Conservation (phyloP, 495 filamentous ascomycete species). For the Cercophora sp. region DNA sequence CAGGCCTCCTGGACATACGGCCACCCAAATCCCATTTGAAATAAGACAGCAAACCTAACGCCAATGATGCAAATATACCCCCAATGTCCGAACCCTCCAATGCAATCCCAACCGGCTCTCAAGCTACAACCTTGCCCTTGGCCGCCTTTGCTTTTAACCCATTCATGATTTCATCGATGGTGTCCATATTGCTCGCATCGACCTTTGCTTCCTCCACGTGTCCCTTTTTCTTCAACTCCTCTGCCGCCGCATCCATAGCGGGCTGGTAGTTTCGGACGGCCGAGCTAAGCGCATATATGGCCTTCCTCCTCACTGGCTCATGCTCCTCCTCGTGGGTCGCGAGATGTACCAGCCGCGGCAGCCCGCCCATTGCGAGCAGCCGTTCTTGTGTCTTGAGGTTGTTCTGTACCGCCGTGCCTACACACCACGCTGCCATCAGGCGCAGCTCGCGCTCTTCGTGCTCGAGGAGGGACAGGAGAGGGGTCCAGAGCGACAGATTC, state of each 20-base stretch:
- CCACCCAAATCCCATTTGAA: constrained; percentile 1
- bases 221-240: constrained; percentile 53
- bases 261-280: constrained; percentile 84
- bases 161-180: constrained; percentile 68
- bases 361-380: constrained; percentile 64
- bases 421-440: constrained; percentile 84
- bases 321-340: constrained; percentile 54
- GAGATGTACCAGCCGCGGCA: constrained; percentile 64
- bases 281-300: constrained; percentile 79
- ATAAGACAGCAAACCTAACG: constrained; percentile 22
- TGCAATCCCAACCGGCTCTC: background rate
- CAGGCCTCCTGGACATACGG: background rate
- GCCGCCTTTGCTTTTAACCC: constrained; percentile 55
- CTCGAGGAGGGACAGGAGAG: constrained; percentile 63
- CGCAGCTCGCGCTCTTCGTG: constrained; percentile 68
- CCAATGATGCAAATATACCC: constrained; percentile 29
- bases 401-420: constrained; percentile 93
- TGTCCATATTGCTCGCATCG: constrained; percentile 81
- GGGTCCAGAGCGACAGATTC: constrained; percentile 72
- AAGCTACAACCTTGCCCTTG: constrained; percentile 3
- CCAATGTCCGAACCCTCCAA: background rate
- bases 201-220: constrained; percentile 43
- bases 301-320: constrained; percentile 71
- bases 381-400: constrained; percentile 79
- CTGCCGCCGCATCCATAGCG: constrained; percentile 60